A percentile compares a stretch with the other conserved stretches of the same genome.
Conservation (phyloP, 176 grass and related monocot genomes). For the Leersia perrieri region DNA sequence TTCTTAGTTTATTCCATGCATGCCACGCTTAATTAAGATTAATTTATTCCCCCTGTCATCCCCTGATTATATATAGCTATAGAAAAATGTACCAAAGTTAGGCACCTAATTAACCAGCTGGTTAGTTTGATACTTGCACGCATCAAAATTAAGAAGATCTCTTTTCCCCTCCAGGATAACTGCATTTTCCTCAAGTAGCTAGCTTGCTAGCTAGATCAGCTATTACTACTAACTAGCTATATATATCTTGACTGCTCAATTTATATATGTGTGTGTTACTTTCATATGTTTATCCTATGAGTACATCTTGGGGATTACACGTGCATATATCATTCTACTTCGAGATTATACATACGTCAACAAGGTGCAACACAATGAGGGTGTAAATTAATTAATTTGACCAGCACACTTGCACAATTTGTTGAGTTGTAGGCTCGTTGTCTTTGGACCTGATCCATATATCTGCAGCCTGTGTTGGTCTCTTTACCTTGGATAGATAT, state of each 20-base stretch:
- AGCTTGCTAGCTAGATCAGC: too few species aligned
- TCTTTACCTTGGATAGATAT: background rate
- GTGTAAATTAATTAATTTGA: background rate
- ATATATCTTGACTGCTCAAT: too few species aligned
- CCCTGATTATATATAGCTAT: too few species aligned
- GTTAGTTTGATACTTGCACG: constrained; percentile 16
- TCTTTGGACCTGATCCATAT: background rate
- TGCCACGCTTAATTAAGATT: background rate
- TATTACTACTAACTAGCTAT: too few species aligned
- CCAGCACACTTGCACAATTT: background rate
- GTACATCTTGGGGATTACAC: background rate
- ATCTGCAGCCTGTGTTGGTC: too few species aligned
- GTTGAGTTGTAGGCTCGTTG: background rate
- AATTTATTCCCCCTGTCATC: background rate
- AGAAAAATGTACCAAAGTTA: background rate
- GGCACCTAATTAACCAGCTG: background rate
- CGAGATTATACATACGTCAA: background rate
- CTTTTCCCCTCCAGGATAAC: background rate
- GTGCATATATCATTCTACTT: background rate
- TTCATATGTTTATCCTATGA: too few species aligned
- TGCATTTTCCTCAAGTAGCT: background rate
- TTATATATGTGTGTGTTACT: too few species aligned
- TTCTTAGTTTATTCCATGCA: background rate
- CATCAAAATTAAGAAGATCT: background rate
- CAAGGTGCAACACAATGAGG: background rate